Base-by-base conservation (phyloP, 2,329 filamentous ascomycete genomes). In the Alternaria novae-zelandiae region DNA sequence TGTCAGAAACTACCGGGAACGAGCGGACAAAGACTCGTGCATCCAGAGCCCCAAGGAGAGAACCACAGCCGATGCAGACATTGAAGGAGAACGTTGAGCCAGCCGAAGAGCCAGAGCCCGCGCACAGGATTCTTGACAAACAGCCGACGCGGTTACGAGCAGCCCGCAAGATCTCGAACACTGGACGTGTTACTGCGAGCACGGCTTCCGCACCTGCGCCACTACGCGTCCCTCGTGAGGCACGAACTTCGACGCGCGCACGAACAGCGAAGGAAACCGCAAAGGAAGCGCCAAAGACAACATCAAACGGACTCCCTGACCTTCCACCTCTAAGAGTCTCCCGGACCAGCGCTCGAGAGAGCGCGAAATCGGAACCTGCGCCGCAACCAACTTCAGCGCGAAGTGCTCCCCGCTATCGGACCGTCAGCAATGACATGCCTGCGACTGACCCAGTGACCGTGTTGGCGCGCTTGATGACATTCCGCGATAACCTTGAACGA, bases 1-100 rank as follows among this genome's bases (percentile, higher is more conserved):
- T 85, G 49, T 74, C 79, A 36, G 83, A 84, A 59, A 83, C 83
- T 1, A 81, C 81, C 9, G 81, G 80, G n/a, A 85, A 85, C 58
- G 82, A 81, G 54, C 73, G 76, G 6, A 56, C 65, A 56, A 78
- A 71, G 49, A 76, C 69, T 56, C 75, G 72, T 25, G 57, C 71
- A 30, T 64, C 70, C 20, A 73, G 71, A 49, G 66, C 61, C 17
- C 57, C 64, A 26, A 72, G 68, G 56, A 73, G 62, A 50, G 73
- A 74, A 59, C 71, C 74, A 44, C 71, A 74, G 45, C 63, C 69
- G 11, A 57, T 72, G 58, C 73, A 74, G 44, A 66, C 73, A 11
- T 61, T 77, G 26, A 80, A 81, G 62, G 80, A 82, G 45, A 82
- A 82, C 41, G 62, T 70, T 11, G 78, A 77, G 36, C 77, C 78